phyloP scores from a whole-genome alignment of 73 alveolate species.

The Paramecium sonneborni region DNA sequence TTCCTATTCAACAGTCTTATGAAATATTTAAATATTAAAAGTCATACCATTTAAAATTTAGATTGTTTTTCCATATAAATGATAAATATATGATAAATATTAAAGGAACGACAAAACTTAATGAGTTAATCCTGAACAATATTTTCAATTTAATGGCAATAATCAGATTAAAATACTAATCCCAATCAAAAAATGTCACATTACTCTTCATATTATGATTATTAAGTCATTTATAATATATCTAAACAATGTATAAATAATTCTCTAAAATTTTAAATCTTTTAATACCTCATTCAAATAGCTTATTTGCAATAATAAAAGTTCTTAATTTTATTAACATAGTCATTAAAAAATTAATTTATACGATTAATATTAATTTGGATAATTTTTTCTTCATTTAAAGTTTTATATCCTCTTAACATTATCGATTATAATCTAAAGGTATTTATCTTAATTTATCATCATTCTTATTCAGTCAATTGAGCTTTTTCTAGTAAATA shows the following conservation, averaged over 20 bases:
- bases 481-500: conserved; percentile 43
- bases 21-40: neutral
- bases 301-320: conserved; percentile 55
- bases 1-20: neutral
- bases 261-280: conserved; percentile 29
- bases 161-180: neutral
- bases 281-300: conserved; percentile 25
- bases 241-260: conserved; percentile 44
- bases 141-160: conserved; percentile 15
- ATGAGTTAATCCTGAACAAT: neutral
- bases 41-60: neutral
- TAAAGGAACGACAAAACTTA: neutral
- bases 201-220: conserved; percentile 32
- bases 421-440: neutral
- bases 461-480: conserved; percentile 33
- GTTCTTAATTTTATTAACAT: conserved; percentile 44
- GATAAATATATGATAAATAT: neutral
- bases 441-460: neutral
- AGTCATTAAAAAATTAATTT: conserved; percentile 38
- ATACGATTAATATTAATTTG: conserved; percentile 44
- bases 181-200: conserved; percentile 35
- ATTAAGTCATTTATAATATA: conserved; percentile 9
- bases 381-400: conserved; percentile 54
- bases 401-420: conserved; percentile 37
- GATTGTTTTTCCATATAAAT: neutral